Evolutionary conservation across 768 basidiomycete species (phyloP).

Genomic region (Russula vinacea): DNA sequence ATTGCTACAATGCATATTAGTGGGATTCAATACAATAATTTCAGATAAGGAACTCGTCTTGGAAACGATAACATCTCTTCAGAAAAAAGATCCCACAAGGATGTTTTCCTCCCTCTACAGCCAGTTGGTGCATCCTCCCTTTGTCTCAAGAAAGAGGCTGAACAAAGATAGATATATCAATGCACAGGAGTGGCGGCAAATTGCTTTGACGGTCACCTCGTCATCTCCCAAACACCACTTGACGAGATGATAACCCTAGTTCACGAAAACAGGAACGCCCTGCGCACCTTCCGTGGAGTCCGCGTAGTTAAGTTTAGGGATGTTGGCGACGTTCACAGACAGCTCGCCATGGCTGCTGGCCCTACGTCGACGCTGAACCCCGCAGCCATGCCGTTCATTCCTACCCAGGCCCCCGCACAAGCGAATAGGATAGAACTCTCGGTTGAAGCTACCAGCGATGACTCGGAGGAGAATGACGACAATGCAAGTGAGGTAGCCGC

Average conservation of each 20-base stretch:
- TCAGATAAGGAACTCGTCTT: not conserved
- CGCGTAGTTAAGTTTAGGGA: constrained; percentile 16
- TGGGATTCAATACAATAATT: constrained; percentile 7
- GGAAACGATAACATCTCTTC: constrained; percentile 14
- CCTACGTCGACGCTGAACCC: constrained; percentile 19
- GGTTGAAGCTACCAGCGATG: not conserved
- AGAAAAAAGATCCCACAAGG: constrained; percentile 9
- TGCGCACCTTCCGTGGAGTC: not conserved
- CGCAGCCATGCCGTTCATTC: constrained; percentile 16
- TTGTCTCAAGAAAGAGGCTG: not conserved
- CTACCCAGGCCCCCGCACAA: not conserved
- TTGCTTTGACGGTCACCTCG: not conserved
- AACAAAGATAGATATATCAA: constrained; percentile 18
- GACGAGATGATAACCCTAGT: constrained; percentile 24
- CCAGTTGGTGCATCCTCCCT: not conserved
- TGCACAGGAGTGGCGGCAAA: constrained; percentile 4
- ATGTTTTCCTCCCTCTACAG: constrained; percentile 6
- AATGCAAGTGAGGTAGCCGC: not conserved
- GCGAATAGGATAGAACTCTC: not conserved
- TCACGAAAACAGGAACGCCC: not conserved
- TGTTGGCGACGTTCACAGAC: constrained; percentile 7
- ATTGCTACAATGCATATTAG: constrained; percentile 2
- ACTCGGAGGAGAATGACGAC: not conserved
- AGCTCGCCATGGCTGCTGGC: constrained; percentile 17
- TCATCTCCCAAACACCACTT: constrained; percentile 17